Conservation (phyloP, 2,329 filamentous ascomycete genomes). For the Amphichorda felina region DNA sequence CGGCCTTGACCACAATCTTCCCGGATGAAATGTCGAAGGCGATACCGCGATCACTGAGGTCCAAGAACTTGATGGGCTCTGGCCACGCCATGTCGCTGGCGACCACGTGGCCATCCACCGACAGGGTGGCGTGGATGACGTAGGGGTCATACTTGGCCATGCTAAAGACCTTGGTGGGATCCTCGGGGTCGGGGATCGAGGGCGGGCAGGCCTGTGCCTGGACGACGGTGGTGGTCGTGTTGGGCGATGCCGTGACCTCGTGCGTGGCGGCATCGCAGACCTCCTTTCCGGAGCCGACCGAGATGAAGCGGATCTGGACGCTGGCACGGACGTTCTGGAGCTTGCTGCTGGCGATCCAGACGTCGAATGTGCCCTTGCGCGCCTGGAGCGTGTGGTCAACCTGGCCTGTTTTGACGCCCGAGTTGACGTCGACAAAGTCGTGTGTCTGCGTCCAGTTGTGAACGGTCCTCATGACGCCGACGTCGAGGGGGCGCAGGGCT, state of each 20-base stretch:
- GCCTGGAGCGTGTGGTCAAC: constrained; percentile 24
- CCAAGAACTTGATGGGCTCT: constrained; percentile 48
- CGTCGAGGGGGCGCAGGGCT: constrained; percentile 45
- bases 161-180: constrained; percentile 14
- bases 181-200: constrained; percentile 3
- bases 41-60: constrained; percentile 28
- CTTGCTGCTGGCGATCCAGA: constrained; percentile 28
- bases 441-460: constrained; percentile 26
- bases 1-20: constrained; percentile 17
- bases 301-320: constrained; percentile 25
- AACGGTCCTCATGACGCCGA: constrained; percentile 38
- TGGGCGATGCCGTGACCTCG: constrained; percentile 16
- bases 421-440: constrained; percentile 8
- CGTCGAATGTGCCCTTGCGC: constrained; percentile 22
- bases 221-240: constrained; percentile 25
- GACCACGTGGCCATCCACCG: constrained; percentile 21
- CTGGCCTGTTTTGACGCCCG: constrained; percentile 19
- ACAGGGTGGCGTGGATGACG: constrained; percentile 33
- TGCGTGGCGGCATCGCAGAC: constrained; percentile 12
- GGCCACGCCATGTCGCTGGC: constrained; percentile 45
- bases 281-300: constrained; percentile 24
- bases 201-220: constrained; percentile 7
- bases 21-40: constrained; percentile 16
- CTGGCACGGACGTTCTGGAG: constrained; percentile 13
- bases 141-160: constrained; percentile 26